Base-by-base conservation (phyloP, 352 stramenopile genomes). In the Phytophthora tentaculata region DNA sequence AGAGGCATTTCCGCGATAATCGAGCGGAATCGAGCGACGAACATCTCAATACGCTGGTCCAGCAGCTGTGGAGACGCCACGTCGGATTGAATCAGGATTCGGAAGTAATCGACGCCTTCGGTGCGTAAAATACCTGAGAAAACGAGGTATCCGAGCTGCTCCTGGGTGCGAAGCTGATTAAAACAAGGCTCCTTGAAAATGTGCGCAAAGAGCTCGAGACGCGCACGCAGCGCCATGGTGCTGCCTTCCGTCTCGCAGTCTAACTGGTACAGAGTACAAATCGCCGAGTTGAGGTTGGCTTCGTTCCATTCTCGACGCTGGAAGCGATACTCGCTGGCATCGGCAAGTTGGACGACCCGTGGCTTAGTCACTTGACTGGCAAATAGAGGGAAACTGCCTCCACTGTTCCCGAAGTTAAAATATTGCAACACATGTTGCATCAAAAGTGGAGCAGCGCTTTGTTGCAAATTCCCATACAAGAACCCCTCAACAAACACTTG, bases 71-170 rank as follows among this genome's bases (percentile, higher is more conserved):
- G 85, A 16, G 83, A 83, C 16, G 76, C 79, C n/a, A 91, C 80
- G 39, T 91, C 83, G 3, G 86, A 96, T 65, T 96, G 88, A 14
- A 95, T 71, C n/a, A 96, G 73, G 44, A 95, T 70, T n/a, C 83
- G 84, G 61, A 94, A 89, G 56, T 81, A 89, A 37, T 85, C 73
- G 26, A 92, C 70, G 39, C 82, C 81, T 44, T 88, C 71, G 0
- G 73, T 71, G 19, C 72, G 63, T 56, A 81, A 70, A 9, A 79
- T 65, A 12, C 76, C 81, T 0, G 74, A 90, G 51, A 91, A 95
- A 10, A 97, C 90, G 20, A 97, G 83, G 54, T 97, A 98, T 5
- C 93, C 93, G 2, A 98, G 81, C 67, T 97, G 92, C 69, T 98
- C 91, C 67, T 96, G 83, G 9, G 93, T 98, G n/a, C 93, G 88